Base-by-base conservation (phyloP, 2,329 filamentous ascomycete species). In the Aureobasidium pullulans region DNA sequence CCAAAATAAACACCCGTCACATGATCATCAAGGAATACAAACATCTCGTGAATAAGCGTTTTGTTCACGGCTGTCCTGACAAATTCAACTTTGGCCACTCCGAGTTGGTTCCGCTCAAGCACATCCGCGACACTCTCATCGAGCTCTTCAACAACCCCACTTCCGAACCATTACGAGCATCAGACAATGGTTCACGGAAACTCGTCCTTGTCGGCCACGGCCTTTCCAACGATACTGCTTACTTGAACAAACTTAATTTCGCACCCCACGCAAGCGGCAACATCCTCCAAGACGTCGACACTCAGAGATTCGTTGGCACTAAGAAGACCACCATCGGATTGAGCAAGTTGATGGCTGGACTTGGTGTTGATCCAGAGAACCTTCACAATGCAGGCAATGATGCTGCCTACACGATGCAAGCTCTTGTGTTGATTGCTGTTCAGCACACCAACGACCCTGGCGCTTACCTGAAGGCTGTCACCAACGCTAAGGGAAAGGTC, bases 121-220 rank as follows among this genome's bases (percentile, higher is more conserved):
- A 62, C 6, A 60, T 66, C 36, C 61, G 62, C 44, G 23, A 16
- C 13, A 43, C 60, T 32, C 60, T 65, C 10, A 60, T 61, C 6
- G 37, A 60, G 9, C 10, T 66, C 8, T 57, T 57, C 13, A 29
- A 48, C 11, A 50, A 61, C 7, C 46, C 56, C 6, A 46, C 53
- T 1, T n/a, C 43, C 5, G 32, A 13, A 13, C 36, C 42, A 13
- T 11, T 61, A 57, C 37, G 32, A 40, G n/a, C 59, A 46, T 10
- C 54, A 9, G 56, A 60, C 16, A 36, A 31, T n/a, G 47, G 32
- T 4, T 15, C 42, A 32, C 16, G 42, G 37, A 61, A 66, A 10
- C 56, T 69, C 15, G 47, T 69, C 6, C 62, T 68, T 13, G 66
- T 68, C 4, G 67, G 62, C 5, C 68, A 69, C 47, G 65, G 60